Percentiles rank a stretch among this genome's conserved stretches.
phyloP scores from a whole-genome alignment of 371 early-diverging fungal species.

The Saksenaea vasiformis region DNA sequence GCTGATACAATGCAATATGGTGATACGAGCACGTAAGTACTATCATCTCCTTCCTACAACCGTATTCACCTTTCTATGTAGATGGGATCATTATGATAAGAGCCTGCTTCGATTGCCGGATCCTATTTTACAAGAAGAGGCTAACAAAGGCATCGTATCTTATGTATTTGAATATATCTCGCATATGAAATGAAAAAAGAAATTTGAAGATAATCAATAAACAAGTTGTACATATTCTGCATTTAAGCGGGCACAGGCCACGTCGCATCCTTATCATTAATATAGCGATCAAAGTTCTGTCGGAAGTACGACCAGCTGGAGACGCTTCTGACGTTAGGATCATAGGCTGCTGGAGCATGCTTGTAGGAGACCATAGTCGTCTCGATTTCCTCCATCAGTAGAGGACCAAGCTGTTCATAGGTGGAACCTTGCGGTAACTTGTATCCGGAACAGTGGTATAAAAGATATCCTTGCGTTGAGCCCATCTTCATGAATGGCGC shows the following conservation, averaged over 20 bases:
- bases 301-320: slow-evolving; percentile 42
- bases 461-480: slow-evolving; percentile 23
- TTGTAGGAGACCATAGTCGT: slow-evolving; percentile 16
- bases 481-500: slow-evolving; percentile 49
- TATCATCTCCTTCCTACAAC: not conserved
- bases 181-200: slow-evolving; percentile 52
- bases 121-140: slow-evolving; percentile 72
- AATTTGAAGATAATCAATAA: not conserved
- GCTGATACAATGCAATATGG: slow-evolving; percentile 78
- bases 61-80: slow-evolving; percentile 12
- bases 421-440: slow-evolving; percentile 32
- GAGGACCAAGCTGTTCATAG: slow-evolving; percentile 21
- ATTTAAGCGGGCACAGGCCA: slow-evolving; percentile 23
- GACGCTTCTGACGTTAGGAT: slow-evolving; percentile 22
- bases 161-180: slow-evolving; percentile 93
- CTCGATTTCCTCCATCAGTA: slow-evolving; percentile 25
- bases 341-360: slow-evolving; percentile 23
- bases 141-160: slow-evolving; percentile 71
- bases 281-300: slow-evolving; percentile 33
- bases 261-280: slow-evolving; percentile 16
- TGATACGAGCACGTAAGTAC: slow-evolving; percentile 63
- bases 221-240: not conserved
- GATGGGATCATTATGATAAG: slow-evolving; percentile 89
- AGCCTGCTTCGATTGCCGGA: slow-evolving; percentile 78
- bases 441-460: slow-evolving; percentile 38